Percentiles rank a stretch among this genome's conserved stretches.
These are phyloP conservation scores for Colletotrichum siamense DNA, from an alignment of 2,329 filamentous ascomycete genomes.

Conservation along the genomic window DNA sequence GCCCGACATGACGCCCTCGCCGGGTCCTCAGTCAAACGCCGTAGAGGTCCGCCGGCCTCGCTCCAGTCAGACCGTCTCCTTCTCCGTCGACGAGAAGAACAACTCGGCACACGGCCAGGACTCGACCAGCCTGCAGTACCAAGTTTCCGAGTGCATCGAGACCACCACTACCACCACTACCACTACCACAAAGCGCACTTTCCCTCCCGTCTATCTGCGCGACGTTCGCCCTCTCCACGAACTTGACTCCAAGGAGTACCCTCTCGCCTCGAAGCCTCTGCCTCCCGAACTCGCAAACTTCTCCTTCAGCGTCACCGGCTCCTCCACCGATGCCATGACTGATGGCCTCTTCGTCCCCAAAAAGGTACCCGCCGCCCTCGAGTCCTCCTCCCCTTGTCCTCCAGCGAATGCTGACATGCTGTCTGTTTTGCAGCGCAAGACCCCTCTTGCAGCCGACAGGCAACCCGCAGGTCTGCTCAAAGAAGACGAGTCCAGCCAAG, in stretches of 20 bases:
- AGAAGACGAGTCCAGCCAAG: conserved; percentile 34
- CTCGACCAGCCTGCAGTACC: conserved; percentile 53
- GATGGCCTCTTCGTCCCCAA: conserved; percentile 4
- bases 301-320: conserved; percentile 71
- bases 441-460: conserved; percentile 3
- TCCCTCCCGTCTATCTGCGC: conserved; percentile 83
- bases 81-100: conserved; percentile 48
- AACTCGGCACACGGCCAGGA: conserved; percentile 35
- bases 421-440: conserved; percentile 3
- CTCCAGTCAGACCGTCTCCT: conserved; percentile 48
- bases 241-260: conserved; percentile 89
- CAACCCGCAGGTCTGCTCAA: conserved; percentile 14
- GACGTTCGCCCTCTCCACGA: conserved; percentile 73
- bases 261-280: conserved; percentile 82
- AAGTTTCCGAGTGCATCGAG: conserved; percentile 69
- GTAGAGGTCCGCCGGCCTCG: conserved; percentile 34
- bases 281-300: conserved; percentile 81
- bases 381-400: neutral
- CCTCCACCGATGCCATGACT: conserved; percentile 28
- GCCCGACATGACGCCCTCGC: conserved; percentile 42
- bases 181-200: conserved; percentile 84
- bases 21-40: conserved; percentile 27
- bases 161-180: conserved; percentile 85
- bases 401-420: neutral
- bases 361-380: neutral